Evolutionary conservation across 805 yeast genomes (phyloP), one percentile per base, ranked within the genome.

Genomic region (Priceomyces medius): DNA sequence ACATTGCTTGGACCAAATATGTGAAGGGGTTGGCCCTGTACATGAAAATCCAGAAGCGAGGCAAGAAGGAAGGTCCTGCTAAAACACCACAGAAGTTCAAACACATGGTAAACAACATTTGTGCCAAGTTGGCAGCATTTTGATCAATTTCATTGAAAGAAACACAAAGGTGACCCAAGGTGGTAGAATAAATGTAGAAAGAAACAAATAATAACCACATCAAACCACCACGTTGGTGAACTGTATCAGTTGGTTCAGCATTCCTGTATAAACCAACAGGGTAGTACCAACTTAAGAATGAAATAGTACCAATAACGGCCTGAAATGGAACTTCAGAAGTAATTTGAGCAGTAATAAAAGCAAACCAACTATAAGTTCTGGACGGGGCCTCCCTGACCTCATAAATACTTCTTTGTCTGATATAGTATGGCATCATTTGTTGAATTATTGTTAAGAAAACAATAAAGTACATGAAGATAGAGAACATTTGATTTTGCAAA

Each of bases 11-110:
- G 40, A 85, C 66, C 65, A 83, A 72, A 51, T 84, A 85, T 1
- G 88, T 81, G 47, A 83, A 66, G 13, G 93, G 47, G 80, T 76
- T 73, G 14, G 71, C 75, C 57, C 89, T 71, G 71, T 83, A 85
- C 88, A 85, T 81, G 71, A 83, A 85, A 33, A 75, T 68, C 89
- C 90, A 79, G 61, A 54, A 69, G 40, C 51, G 53, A 14, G 60
- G 66, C 54, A 54, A 67, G 49, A 48, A 54, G 56, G 46, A 51
- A 4, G 51, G 63, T 12, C 56, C 54, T 13, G 63, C 65, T 38
- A 64, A 53, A 14, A 63, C 67, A 53, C 69, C 69, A 59, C 68
- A 61, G 56, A 63, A 63, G 31, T 54, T 61, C 53, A 64, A 54
- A 55, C 67, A 62, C 54, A 62, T 48, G 12, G 66, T 55, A 44